Base-by-base conservation (phyloP, 1,284 basidiomycete species). In the Ganoderma boninense region DNA sequence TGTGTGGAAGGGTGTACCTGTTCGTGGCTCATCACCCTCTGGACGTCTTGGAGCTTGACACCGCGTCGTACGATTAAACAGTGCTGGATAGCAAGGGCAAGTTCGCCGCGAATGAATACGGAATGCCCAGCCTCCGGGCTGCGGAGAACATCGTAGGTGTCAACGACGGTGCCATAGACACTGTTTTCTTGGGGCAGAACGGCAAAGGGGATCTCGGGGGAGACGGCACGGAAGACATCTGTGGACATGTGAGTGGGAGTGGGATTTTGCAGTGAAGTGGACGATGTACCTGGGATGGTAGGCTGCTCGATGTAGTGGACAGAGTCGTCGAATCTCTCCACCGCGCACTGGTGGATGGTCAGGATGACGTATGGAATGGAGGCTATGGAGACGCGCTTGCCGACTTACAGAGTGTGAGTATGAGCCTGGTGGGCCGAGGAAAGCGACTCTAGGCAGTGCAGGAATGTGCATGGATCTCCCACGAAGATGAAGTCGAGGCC, bases 101-200 rank as follows among this genome's bases (percentile, higher is more conserved):
- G 82, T 74, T 89, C 87, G 14, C 90, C 92, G 65, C 85, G 82
- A 35, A 94, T 82, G 74, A 88, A 90, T 18, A 79, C 82, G 1
- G 79, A 76, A 61, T 76, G 71, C 13, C 87, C 87, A 46, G 84
- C 75, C 23, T 80, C 75, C 29, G 83, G 75, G 29, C 71, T 73
- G 43, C 90, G 87, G 52, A 94, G 80, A 40, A 82, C 75, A 76
- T 94, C 90, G 73, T 92, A 93, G 4, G 92, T 92, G 78, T 95
- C 93, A 20, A 88, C 80, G 10, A 95, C 93, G n/a, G 82, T 82
- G 13, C 93, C 93, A 74, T 89, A 91, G 44, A 89, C 91, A 32
- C 89, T 89, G 76, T 95, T 95, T 80, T 95, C 93, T 78, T 92
- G 90, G 18, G 93, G 93, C 26, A 94, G 82, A 13, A 95, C 83